These are phyloP conservation scores for Lobulomyces angularis DNA, from an alignment of 192 early-diverging fungal genomes.

Conservation along the genomic window DNA sequence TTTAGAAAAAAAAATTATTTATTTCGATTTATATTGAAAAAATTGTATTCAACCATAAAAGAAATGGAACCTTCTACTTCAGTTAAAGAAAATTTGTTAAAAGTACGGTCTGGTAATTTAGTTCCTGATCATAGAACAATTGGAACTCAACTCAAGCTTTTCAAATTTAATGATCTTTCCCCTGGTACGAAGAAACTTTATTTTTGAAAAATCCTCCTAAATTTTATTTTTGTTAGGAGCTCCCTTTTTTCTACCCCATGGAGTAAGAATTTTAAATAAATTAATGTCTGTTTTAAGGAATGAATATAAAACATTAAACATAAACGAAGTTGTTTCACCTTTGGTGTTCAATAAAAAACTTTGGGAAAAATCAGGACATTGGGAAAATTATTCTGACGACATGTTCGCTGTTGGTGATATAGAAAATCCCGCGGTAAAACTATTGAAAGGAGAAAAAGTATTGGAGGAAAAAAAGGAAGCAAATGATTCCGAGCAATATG, in stretches of 20 bases:
- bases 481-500: too few species aligned
- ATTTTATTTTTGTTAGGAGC: too few species aligned
- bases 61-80: too few species aligned
- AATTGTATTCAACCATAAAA: too few species aligned
- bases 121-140: slow-evolving; percentile 34
- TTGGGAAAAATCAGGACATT: slow-evolving; percentile 89
- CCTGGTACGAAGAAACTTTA: too few species aligned
- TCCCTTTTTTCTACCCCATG: slow-evolving; percentile 40
- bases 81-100: too few species aligned
- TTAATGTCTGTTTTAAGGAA: slow-evolving; percentile 60
- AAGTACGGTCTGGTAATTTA: too few species aligned
- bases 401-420: slow-evolving; percentile 60
- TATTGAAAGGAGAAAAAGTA: slow-evolving; percentile 12
- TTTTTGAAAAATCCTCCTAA: too few species aligned
- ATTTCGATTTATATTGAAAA: too few species aligned
- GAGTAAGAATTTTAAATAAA: slow-evolving; percentile 66
- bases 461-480: slow-evolving; percentile 45
- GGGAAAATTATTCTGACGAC: slow-evolving; percentile 90
- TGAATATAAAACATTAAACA: slow-evolving; percentile 66
- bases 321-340: slow-evolving; percentile 83
- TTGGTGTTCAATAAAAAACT: slow-evolving; percentile 82
- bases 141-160: slow-evolving; percentile 30
- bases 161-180: slow-evolving; percentile 19
- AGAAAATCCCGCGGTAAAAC: slow-evolving; percentile 4
- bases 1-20: too few species aligned